Percentiles rank a stretch among this genome's conserved stretches.
phyloP scores from a whole-genome alignment of 768 basidiomycete species.

The Amanita fuliginea region DNA sequence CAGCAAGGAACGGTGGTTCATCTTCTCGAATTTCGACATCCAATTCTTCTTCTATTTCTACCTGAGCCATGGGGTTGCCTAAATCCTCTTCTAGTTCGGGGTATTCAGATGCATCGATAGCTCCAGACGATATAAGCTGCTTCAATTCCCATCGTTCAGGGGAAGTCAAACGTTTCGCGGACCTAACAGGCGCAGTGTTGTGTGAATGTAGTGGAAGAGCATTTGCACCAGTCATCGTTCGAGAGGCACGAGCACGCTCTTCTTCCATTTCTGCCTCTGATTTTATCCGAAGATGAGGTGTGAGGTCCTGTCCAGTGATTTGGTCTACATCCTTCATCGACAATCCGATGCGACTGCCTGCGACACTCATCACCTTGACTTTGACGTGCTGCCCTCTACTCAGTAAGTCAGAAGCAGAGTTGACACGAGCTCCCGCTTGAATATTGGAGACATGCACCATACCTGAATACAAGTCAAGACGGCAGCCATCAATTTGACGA shows the following conservation, averaged over 20 bases:
- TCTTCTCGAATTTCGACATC: slow-evolving; percentile 97
- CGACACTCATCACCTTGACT: slow-evolving; percentile 93
- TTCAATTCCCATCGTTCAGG: slow-evolving; percentile 99
- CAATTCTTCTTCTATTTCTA: slow-evolving; percentile 91
- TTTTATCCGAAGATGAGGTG: slow-evolving; percentile 90
- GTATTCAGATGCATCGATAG: slow-evolving; percentile 85
- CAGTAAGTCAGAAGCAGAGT: slow-evolving; percentile 79
- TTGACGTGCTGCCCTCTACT: slow-evolving; percentile 80
- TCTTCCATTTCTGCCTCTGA: slow-evolving; percentile 91
- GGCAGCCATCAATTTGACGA: slow-evolving; percentile 4
- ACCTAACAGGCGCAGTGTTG: slow-evolving; percentile 48
- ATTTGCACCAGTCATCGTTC: slow-evolving; percentile 74
- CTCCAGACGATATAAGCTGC: slow-evolving; percentile 94
- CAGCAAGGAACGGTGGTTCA: slow-evolving; percentile 90
- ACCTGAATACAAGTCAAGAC: slow-evolving; percentile 34
- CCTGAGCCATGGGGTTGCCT: slow-evolving; percentile 60
- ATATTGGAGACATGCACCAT: slow-evolving; percentile 96
- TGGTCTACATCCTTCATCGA: slow-evolving; percentile 99
- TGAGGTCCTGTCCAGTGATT: slow-evolving; percentile 76
- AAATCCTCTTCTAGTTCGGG: slow-evolving; percentile 88
- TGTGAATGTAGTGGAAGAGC: slow-evolving; percentile 63
- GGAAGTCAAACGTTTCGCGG: slow-evolving; percentile 84
- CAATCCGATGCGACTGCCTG: slow-evolving; percentile 68
- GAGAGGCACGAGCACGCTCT: slow-evolving; percentile 51
- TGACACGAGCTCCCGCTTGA: slow-evolving; percentile 73